phyloP scores from a whole-genome alignment of 345 rosid genomes.

The Citrus australasica region DNA sequence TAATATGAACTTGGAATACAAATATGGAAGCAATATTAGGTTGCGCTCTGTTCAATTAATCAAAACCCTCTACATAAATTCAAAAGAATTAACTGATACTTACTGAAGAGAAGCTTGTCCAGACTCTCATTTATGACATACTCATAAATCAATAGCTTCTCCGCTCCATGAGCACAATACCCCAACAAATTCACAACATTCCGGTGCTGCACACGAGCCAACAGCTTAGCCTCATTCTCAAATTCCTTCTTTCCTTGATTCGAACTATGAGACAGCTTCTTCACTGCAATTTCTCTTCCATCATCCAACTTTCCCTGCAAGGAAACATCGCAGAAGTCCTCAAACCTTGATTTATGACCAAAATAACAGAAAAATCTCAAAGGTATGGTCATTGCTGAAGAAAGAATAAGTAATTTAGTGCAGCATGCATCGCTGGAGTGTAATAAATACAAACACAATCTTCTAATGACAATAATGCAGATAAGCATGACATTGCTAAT shows the following conservation, averaged over 20 bases:
- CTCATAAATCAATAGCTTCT: constrained; percentile 93
- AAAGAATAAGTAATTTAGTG: neutral
- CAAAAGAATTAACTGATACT: constrained; percentile 24
- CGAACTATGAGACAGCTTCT: constrained; percentile 73
- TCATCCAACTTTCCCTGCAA: constrained; percentile 73
- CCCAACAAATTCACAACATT: constrained; percentile 91
- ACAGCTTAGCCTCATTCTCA: constrained; percentile 78
- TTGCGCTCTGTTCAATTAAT: neutral
- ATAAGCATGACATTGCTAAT: neutral
- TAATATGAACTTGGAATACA: neutral
- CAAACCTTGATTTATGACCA: constrained; percentile 1
- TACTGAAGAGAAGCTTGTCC: constrained; percentile 92
- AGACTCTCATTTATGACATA: constrained; percentile 82
- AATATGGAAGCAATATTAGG: neutral
- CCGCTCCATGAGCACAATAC: constrained; percentile 72
- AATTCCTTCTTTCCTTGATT: constrained; percentile 89
- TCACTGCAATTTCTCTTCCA: constrained; percentile 97
- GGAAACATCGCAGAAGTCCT: constrained; percentile 10
- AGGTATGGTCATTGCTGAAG: neutral
- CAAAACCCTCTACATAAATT: neutral
- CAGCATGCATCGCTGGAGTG: neutral
- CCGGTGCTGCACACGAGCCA: constrained; percentile 91
- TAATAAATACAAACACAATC: neutral
- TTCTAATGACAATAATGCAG: neutral
- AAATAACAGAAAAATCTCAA: neutral